Evolutionary conservation across 169 alveolate genomes (phyloP), one percentile per base, ranked within the genome.

Genomic region (Miamiensis avidus): DNA sequence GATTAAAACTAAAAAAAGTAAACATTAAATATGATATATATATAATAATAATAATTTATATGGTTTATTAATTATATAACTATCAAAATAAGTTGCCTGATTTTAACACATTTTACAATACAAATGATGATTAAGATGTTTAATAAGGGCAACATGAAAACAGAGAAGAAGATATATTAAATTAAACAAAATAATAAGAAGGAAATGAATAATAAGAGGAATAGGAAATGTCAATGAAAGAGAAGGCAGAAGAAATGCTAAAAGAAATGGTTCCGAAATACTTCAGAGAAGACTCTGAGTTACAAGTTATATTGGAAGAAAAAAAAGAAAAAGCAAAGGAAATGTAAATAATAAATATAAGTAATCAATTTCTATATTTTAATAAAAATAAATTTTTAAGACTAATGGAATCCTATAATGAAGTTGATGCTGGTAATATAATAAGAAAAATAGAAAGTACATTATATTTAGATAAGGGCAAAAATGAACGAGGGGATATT

Each of bases 251-350:
- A 34, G 76, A 82, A 82, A 33, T 32, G 34, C 27, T 31, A 1
- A 1, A 74, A 25, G 82, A 82, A 28, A 81, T 74, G 26, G 75
- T 82, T 31, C 30, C 69, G 16, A 49, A 78, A 34, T 85, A 31
- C 75, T 81, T 74, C 29, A 74, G 81, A 81, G 74, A 76, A 65
- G 84, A 86, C 81, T 49, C 33, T 64, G 64, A 81, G 16, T 65
- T 86, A 34, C 74, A 81, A 34, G 6, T 74, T 34, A 78, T 74
- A 30, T 65, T 86, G 0, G n/a, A 75, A 81, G 90, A 86, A 34
- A 86, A 84, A 86, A 86, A 86, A 69, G 90, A 86, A 79, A 74
- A 86, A 81, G 90, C 87, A 0, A 81, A 64, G 49, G 34, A 75
- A 75, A 28, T 86, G 90, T 86, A 85, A 27, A 84, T 27, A 79